Base-by-base conservation (phyloP, 179 eudicot genomes). In the Beta lomatogona region DNA sequence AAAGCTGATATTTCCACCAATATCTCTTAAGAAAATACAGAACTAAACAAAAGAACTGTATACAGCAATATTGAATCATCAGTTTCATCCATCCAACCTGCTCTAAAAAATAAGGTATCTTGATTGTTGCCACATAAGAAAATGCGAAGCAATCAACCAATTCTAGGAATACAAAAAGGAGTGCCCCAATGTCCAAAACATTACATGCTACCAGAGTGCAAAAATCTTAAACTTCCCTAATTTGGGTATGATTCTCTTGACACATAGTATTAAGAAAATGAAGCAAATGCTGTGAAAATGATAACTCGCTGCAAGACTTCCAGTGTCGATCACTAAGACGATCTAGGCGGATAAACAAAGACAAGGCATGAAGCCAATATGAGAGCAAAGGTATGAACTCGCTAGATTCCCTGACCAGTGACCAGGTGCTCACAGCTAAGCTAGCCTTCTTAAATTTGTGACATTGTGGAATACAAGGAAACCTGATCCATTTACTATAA, bases 291-390 rank as follows among this genome's bases (percentile, higher is more conserved):
- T 45, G 52, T 19, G n/a, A 36, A 52, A 3, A 50, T 28, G 21
- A 50, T 6, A 57, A 28, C 66, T 69, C 2, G 69, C 79, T 3
- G 50, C 66, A 77, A 18, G 48, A 72, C 11, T 50, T 53, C 14
- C 12, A 16, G 61, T 19, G 61, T 48, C 18, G 3, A 59, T 48
- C 65, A 68, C 46, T 46, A 54, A 18, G 16, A 28, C 10, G 31
- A 54, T 7, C 57, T 2, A 76, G 50, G 53, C 54, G 36, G 41
- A 15, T 57, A 36, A 53, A 64, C 75, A 74, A 75, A 83, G 18
- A 74, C 45, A 67, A 28, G 18, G 76, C 66, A 64, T 5, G 13
- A 78, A 59, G 71, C 45, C 46, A 71, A 16, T 52, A 58, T 45
- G 41, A 57, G 71, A 71, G 28, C 53, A 67, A 68, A 44, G 25